phyloP scores from a whole-genome alignment of 2,329 filamentous ascomycete genomes.

The Beauveria varroae region DNA sequence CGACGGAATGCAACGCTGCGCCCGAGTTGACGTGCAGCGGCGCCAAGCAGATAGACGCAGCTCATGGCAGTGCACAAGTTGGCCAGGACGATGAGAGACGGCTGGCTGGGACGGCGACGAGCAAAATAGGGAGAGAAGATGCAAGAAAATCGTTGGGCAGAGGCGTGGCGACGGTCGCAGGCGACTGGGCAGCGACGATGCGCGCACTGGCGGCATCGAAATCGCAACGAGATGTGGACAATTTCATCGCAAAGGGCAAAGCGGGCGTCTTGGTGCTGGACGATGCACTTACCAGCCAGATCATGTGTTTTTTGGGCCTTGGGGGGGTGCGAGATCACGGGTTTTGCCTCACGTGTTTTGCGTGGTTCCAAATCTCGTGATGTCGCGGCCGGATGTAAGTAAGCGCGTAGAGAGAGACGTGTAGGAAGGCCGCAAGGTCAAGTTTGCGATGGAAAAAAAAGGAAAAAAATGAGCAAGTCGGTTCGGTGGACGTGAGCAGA shows the following conservation, averaged over 20 bases:
- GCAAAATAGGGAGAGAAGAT: neutral
- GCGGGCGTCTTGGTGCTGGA: conserved; percentile 11
- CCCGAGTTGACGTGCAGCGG: neutral
- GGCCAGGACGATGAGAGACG: neutral
- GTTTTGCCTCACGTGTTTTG: conserved; percentile 38
- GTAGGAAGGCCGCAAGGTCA: conserved; percentile 7
- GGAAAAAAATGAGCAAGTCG: neutral
- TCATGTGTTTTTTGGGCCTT: conserved; percentile 32
- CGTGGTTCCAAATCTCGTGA: conserved; percentile 37
- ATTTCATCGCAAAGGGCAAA: conserved; percentile 11
- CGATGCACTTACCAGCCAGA: conserved; percentile 34
- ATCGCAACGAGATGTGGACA: conserved; percentile 2
- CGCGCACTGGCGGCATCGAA: conserved; percentile 11
- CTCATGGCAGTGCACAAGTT: neutral
- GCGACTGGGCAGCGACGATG: neutral
- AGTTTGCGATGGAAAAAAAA: neutral
- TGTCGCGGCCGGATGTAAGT: conserved; percentile 32
- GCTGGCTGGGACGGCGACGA: neutral
- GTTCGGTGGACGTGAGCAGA: neutral
- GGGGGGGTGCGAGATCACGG: conserved; percentile 33
- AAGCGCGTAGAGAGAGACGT: conserved; percentile 14
- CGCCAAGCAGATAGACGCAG: neutral
- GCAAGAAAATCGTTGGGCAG: neutral
- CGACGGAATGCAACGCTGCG: neutral
- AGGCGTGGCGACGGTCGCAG: neutral